A percentile compares a stretch with the other conserved stretches of the same genome.
Conservation (phyloP, 2,329 filamentous ascomycete species). For the Eutypa lata region DNA sequence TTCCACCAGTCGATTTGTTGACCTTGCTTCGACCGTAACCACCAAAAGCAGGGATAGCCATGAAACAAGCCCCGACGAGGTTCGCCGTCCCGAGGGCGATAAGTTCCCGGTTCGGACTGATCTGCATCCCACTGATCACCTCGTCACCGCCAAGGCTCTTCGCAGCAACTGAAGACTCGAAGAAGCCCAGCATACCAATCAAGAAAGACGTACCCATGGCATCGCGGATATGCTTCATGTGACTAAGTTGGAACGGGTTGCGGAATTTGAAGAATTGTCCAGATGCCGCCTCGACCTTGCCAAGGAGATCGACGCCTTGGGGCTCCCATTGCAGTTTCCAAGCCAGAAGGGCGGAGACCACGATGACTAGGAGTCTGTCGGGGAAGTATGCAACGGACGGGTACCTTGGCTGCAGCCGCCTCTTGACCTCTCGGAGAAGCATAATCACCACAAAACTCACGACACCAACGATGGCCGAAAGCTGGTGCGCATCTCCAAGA, state of each 20-base stretch:
- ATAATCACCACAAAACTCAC: conserved; percentile 86
- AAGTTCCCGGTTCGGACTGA: conserved; percentile 90
- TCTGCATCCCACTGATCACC: conserved; percentile 72
- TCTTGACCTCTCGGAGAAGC: conserved; percentile 82
- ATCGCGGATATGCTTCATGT: conserved; percentile 79
- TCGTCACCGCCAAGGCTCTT: conserved; percentile 76
- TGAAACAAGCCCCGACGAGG: conserved; percentile 86
- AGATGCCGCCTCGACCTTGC: conserved; percentile 70
- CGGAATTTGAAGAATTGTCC: conserved; percentile 75
- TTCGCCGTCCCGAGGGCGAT: conserved; percentile 90
- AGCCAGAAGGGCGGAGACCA: conserved; percentile 76
- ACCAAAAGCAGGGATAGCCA: conserved; percentile 89
- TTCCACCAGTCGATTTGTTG: conserved; percentile 86
- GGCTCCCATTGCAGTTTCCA: conserved; percentile 75
- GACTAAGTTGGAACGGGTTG: conserved; percentile 75
- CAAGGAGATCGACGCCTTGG: conserved; percentile 78
- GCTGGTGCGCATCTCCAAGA: conserved; percentile 60
- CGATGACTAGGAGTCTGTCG: conserved; percentile 86
- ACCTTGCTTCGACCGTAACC: conserved; percentile 96
- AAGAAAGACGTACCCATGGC: conserved; percentile 89
- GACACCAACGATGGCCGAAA: conserved; percentile 75
- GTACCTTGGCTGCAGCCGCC: conserved; percentile 72
- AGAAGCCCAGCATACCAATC: conserved; percentile 95
- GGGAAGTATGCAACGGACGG: conserved; percentile 83
- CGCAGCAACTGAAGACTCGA: conserved; percentile 93